Conservation (phyloP, 768 basidiomycete species). For the Collybia mongolica region DNA sequence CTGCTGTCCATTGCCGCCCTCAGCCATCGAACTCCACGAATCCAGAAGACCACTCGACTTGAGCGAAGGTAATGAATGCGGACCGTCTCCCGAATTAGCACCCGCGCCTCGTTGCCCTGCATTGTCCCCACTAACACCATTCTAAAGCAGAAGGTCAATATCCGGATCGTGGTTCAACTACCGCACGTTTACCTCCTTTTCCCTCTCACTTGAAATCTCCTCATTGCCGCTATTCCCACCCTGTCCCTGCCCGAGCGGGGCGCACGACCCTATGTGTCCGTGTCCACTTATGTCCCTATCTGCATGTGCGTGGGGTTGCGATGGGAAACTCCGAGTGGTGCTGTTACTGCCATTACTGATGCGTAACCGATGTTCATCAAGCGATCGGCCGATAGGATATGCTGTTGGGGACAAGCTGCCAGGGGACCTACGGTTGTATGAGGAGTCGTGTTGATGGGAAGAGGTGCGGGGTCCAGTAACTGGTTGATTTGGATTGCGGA, state of each 20-base stretch:
- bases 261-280: constrained; percentile 16
- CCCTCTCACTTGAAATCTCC: constrained; percentile 18
- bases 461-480: constrained; percentile 22
- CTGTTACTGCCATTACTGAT: constrained; percentile 15
- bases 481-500: constrained; percentile 21
- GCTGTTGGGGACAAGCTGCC: constrained; percentile 26
- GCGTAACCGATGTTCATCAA: constrained; percentile 34
- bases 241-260: constrained; percentile 18
- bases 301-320: constrained; percentile 5
- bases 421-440: constrained; percentile 21
- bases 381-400: constrained; percentile 28
- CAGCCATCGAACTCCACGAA: constrained; percentile 38
- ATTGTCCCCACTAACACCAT: constrained; percentile 8
- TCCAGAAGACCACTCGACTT: constrained; percentile 75
- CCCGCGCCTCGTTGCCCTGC: constrained; percentile 16
- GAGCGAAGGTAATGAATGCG: constrained; percentile 63
- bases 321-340: not conserved
- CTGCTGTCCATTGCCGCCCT: constrained; percentile 6
- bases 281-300: constrained; percentile 18
- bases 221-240: constrained; percentile 21
- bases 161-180: constrained; percentile 13
- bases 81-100: constrained; percentile 23
- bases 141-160: constrained; percentile 9
- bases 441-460: constrained; percentile 29
- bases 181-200: constrained; percentile 15